These are phyloP conservation scores for Brassica balearica DNA, from an alignment of 441 rosid genomes.

Conservation along the genomic window DNA sequence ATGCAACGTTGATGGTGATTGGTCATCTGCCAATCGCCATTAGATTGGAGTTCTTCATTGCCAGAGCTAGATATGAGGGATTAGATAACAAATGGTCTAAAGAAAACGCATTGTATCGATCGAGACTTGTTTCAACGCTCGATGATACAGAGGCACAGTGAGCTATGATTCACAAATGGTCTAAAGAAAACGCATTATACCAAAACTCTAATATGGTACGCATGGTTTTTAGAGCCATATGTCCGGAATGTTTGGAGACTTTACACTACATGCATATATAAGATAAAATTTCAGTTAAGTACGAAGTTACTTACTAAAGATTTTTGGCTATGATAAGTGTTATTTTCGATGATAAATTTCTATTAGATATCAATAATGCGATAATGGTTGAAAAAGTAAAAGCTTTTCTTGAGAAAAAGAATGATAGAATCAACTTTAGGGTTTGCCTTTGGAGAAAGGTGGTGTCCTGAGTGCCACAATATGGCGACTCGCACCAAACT, in stretches of 20 bases:
- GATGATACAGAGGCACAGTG: not conserved
- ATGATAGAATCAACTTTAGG: conserved; percentile 38
- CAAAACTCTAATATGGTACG: not conserved
- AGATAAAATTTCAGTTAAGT: conserved; percentile 3
- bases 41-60: not conserved
- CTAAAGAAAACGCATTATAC: no score
- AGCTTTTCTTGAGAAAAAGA: conserved; percentile 12
- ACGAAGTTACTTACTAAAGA: not conserved
- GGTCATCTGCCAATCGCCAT: not conserved
- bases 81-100: not conserved
- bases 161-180: not conserved
- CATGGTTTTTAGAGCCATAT: not conserved
- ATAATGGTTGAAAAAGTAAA: conserved; percentile 33
- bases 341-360: not conserved
- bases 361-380: not conserved
- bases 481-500: conserved; percentile 38
- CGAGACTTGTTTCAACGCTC: conserved; percentile 6
- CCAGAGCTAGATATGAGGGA: not conserved
- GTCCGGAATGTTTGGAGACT: conserved; percentile 15
- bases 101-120: not conserved
- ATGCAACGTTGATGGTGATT: conserved; percentile 9
- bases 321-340: not conserved
- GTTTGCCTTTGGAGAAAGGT: conserved; percentile 30
- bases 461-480: conserved; percentile 24
- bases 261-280: not conserved